These are phyloP conservation scores for Paramecium sexaurelia DNA, from an alignment of 73 alveolate species.

Conservation along the genomic window DNA sequence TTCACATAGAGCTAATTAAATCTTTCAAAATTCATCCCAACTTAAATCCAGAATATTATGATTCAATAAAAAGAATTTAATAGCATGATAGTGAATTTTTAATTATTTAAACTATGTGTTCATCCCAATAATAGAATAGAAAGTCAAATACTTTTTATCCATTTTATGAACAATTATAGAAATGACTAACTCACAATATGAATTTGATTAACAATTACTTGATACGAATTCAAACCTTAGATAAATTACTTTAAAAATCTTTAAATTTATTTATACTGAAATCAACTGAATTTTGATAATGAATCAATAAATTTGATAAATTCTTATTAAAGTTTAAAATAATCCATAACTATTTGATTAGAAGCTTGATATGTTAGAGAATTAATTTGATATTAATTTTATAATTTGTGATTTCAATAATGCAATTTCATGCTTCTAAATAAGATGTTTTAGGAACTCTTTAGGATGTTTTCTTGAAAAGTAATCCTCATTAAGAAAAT, in stretches of 20 bases:
- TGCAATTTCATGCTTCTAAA: neutral
- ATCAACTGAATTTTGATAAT: neutral
- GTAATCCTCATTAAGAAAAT: neutral
- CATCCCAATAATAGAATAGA: neutral
- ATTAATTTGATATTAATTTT: neutral
- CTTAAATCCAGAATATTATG: too few species aligned
- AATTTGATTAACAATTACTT: too few species aligned
- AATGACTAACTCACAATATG: too few species aligned
- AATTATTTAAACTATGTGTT: neutral
- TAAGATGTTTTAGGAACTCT: conserved; percentile 31
- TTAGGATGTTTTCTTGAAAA: neutral
- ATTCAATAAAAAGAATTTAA: too few species aligned
- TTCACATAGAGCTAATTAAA: too few species aligned
- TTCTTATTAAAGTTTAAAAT: neutral
- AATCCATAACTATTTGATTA: neutral
- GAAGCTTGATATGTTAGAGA: neutral
- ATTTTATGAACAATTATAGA: too few species aligned
- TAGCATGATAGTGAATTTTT: too few species aligned
- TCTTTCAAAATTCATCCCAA: neutral
- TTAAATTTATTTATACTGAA: neutral
- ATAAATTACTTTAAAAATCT: neutral
- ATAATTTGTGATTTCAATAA: neutral
- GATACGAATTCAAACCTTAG: neutral
- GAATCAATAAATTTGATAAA: neutral
- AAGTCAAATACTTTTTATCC: neutral